phyloP scores from a whole-genome alignment of 257 asterid genomes.

The Lycium ferocissimum region DNA sequence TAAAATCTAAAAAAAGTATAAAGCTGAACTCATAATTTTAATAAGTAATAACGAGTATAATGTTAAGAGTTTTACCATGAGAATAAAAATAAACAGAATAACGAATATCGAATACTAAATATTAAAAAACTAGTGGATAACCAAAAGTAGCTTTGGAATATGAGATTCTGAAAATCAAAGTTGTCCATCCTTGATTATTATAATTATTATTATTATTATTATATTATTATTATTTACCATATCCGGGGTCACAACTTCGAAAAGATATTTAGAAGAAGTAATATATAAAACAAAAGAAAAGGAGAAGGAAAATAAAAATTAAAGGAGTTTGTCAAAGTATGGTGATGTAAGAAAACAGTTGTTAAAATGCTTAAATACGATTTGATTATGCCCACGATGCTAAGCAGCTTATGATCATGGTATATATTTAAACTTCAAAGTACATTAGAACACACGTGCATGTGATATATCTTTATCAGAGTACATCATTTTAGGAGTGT shows the following conservation, averaged over 20 bases:
- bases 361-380: background rate
- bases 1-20: too few species aligned
- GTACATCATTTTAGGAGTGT: too few species aligned
- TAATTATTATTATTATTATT: background rate
- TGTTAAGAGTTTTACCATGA: too few species aligned
- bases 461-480: too few species aligned
- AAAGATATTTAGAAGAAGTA: background rate
- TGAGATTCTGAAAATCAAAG: background rate
- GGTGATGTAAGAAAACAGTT: background rate
- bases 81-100: background rate
- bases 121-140: background rate
- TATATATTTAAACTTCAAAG: background rate
- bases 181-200: background rate
- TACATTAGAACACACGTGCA: background rate
- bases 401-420: background rate
- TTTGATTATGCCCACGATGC: background rate
- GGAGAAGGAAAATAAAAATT: background rate
- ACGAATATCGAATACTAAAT: background rate
- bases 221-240: background rate
- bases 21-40: too few species aligned
- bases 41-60: too few species aligned
- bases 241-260: background rate
- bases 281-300: background rate
- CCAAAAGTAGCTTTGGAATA: background rate
- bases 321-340: background rate